Evolutionary conservation across 805 yeast genomes (phyloP), one percentile per base, ranked within the genome.

Genomic region (Starmerella gropengiesseri): DNA sequence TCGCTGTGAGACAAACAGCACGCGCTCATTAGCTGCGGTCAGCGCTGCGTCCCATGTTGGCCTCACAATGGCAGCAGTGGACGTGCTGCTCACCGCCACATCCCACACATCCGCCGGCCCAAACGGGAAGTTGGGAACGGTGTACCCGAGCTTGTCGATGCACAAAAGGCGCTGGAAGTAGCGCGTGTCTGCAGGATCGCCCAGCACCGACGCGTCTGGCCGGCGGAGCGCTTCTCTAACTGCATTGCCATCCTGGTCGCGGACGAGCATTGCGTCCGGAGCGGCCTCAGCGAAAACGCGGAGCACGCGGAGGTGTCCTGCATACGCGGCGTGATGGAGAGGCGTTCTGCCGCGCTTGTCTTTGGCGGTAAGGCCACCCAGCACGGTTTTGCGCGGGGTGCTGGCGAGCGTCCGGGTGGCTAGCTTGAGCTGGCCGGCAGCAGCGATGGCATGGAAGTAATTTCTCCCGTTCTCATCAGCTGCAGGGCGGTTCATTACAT

Each of bases 371-470:
- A 54, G 40, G n/a, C 37, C 49, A 3, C 50, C 34, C 2, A 28
- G 31, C 17, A 48, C 45, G 8, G 30, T 19, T 30, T 44, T 45
- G 26, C 46, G 48, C n/a, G 40, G 37, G 11, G 43, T 37, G 2
- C 40, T 23, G 3, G 51, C 43, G 7, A 55, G 18, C 11, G 37
- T 29, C 16, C 45, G 47, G 13, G 43, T 13, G 13, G 48, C 44
- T 11, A 33, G 33, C 16, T 41, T 44, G 7, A 44, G 31, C 19
- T 43, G 32, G 4, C 54, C 55, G 12, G 21, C 29, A 5, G 52
- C 53, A 2, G 56, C 58, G 14, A 52, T 45, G 3, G 53, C 50
- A 27, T 55, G 58, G 37, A 54, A 50, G n/a, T 38, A 49, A 17
- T 52, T 55, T 26, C 47, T 35, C 17, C 52, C 53, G 9, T 39